Evolutionary conservation across 306 rosid genomes (phyloP), one percentile per base, ranked within the genome.

Genomic region (Nissolia schottii): DNA sequence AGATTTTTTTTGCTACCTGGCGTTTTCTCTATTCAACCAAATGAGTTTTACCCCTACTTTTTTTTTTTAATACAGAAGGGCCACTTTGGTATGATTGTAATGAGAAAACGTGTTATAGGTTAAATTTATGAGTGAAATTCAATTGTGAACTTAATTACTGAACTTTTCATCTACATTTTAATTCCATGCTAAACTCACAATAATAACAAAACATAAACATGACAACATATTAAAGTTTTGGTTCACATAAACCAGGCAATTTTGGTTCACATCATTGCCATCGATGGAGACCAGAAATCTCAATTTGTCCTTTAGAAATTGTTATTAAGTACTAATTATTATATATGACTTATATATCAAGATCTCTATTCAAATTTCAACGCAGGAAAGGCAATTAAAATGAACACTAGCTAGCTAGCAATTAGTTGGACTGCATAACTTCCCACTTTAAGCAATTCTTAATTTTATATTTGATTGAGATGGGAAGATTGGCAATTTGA

Each of bases 391-490:
- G 53, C 69, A 22, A 60, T 46, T 8, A 2, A 73, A 60, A 45
- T 46, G 50, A 60, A 2, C 8, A 24, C 3, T 7, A 41, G 67
- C 74, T 56, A 41, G 67, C 74, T 53, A 53, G 58, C 7, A 12
- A 46, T 45, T 58, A 57, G 61, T 35, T 76, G 80, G 80, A 11
- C 1, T 40, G 69, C 61, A 58, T 23, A 8, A 28, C n/a, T 28
- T 55, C 1, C 3, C n/a, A 62, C 50, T 59, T 60, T 19, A 53
- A 68, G 63, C 14, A n/a, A n/a, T 20, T 37, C 2, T 38, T n/a
- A n/a, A n/a, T n/a, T 62, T 67, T 16, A 22, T 16, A 34, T 50
- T 64, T 48, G 23, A 9, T 64, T 14, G 4, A 41, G 77, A 41
- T 11, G 3, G 3, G 48, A 49, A 53, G 10, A 38, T 19, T 24